These are phyloP conservation scores for Plasmodium reichenowi DNA, from an alignment of 169 alveolate species.

Conservation along the genomic window DNA sequence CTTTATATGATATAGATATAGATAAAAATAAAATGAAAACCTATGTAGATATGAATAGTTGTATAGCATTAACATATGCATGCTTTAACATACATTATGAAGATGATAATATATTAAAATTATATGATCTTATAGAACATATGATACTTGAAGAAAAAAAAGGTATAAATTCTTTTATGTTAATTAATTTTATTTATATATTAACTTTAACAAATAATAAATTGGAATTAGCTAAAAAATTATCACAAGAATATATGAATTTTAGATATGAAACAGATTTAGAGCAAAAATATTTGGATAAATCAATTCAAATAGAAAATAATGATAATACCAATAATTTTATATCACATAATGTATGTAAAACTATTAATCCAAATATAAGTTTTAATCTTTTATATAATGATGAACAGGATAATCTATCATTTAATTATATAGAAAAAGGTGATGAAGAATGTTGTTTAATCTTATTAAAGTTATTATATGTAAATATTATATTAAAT, in stretches of 20 bases:
- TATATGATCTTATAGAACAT: slow-evolving; percentile 64
- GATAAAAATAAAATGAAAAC: background rate
- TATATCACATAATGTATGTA: too few species aligned
- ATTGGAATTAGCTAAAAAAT: slow-evolving; percentile 1
- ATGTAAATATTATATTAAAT: slow-evolving; percentile 42
- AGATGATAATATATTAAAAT: slow-evolving; percentile 52
- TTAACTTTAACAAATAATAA: slow-evolving; percentile 63
- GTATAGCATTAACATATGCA: slow-evolving; percentile 63
- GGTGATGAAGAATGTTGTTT: slow-evolving; percentile 55
- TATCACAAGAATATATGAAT: slow-evolving; percentile 51
- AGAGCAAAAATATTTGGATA: background rate
- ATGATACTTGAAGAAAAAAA: slow-evolving; percentile 57
- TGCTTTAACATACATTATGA: slow-evolving; percentile 73
- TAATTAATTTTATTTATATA: slow-evolving; percentile 47
- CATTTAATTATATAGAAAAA: slow-evolving; percentile 15
- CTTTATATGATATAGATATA: background rate
- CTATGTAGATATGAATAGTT: slow-evolving; percentile 48
- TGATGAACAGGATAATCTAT: slow-evolving; percentile 38
- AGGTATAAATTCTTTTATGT: slow-evolving; percentile 47
- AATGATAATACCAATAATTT: background rate
- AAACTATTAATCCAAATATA: background rate
- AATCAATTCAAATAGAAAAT: background rate
- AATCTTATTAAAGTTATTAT: slow-evolving; percentile 43
- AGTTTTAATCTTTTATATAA: slow-evolving; percentile 45
- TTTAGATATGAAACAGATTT: slow-evolving; percentile 37